A percentile compares a stretch with the other conserved stretches of the same genome.
These are phyloP conservation scores for Rhodotorula kratochvilovae DNA, from an alignment of 768 basidiomycete species.

Conservation along the genomic window DNA sequence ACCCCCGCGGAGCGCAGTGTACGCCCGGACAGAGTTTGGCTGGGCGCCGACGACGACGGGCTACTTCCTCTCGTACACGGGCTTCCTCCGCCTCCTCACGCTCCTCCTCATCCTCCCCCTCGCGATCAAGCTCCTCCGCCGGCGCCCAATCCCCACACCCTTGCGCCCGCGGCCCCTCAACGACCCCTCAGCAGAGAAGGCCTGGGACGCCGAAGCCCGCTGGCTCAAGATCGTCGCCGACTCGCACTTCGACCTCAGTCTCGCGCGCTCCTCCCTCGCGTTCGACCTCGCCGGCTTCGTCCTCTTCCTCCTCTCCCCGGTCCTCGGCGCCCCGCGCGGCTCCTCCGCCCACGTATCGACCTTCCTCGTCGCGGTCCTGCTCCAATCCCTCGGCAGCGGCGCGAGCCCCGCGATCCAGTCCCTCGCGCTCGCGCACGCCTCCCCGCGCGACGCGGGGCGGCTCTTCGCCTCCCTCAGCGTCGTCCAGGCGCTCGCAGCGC, in stretches of 20 bases:
- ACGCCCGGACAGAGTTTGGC: conserved; percentile 40
- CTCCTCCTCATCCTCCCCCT: conserved; percentile 41
- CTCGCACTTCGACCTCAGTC: conserved; percentile 41
- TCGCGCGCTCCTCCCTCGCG: conserved; percentile 34
- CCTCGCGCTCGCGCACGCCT: conserved; percentile 40
- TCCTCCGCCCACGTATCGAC: not conserved
- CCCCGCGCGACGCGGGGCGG: conserved; percentile 38
- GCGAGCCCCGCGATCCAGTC: conserved; percentile 39
- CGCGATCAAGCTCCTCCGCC: conserved; percentile 27
- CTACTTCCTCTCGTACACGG: conserved; percentile 38
- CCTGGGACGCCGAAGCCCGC: conserved; percentile 35
- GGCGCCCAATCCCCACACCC: conserved; percentile 9
- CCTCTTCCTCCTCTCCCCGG: conserved; percentile 24
- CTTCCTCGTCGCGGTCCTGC: conserved; percentile 34
- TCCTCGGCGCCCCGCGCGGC: not conserved
- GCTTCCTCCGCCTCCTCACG: conserved; percentile 35
- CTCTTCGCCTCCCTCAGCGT: conserved; percentile 39
- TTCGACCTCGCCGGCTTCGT: conserved; percentile 37
- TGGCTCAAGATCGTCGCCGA: conserved; percentile 34
- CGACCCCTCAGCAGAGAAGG: not conserved
- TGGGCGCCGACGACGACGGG: conserved; percentile 38
- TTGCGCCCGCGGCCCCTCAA: not conserved
- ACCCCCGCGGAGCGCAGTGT: conserved; percentile 7
- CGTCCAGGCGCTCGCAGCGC: conserved; percentile 27
- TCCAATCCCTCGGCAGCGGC: conserved; percentile 37